Evolutionary conservation across 495 filamentous ascomycete genomes (phyloP).

Genomic region (Terfezia claveryi): DNA sequence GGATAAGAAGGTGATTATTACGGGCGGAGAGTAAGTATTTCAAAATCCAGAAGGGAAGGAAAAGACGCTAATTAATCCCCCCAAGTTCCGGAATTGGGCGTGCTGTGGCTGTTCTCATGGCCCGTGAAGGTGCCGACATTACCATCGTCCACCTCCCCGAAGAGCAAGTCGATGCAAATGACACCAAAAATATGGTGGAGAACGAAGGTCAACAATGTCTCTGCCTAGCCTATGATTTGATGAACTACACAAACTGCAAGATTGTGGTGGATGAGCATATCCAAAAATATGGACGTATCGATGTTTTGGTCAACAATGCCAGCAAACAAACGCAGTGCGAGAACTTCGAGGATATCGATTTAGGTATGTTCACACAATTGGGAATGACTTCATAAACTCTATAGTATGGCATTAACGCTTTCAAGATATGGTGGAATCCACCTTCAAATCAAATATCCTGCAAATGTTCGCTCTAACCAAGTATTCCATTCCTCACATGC

Average conservation of each 20-base stretch:
- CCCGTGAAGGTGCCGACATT: constrained; percentile 33
- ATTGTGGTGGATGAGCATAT: constrained; percentile 31
- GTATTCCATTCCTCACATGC: constrained; percentile 34
- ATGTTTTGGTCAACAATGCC: constrained; percentile 42
- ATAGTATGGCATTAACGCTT: too few relatives aligned
- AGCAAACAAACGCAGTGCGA: constrained; percentile 32
- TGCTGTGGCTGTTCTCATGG: constrained; percentile 33
- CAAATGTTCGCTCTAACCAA: constrained; percentile 42
- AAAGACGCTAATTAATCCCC: background rate
- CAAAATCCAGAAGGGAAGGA: background rate
- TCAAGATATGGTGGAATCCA: constrained; percentile 28
- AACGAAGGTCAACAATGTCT: constrained; percentile 25
- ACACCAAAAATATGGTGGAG: constrained; percentile 31
- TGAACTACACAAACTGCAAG: constrained; percentile 25
- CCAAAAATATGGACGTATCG: constrained; percentile 27
- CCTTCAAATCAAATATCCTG: constrained; percentile 37
- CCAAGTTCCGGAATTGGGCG: constrained; percentile 31
- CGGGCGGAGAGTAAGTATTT: constrained; percentile 29
- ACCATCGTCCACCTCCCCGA: constrained; percentile 33
- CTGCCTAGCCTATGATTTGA: constrained; percentile 29
- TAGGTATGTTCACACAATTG: constrained; percentile 1
- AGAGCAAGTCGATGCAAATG: constrained; percentile 31
- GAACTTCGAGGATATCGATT: constrained; percentile 30
- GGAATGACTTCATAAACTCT: too few relatives aligned
- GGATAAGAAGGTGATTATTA: constrained; percentile 32